These are phyloP conservation scores for Coelomomyces lativittatus DNA, from an alignment of 371 early-diverging fungal genomes.

Conservation along the genomic window DNA sequence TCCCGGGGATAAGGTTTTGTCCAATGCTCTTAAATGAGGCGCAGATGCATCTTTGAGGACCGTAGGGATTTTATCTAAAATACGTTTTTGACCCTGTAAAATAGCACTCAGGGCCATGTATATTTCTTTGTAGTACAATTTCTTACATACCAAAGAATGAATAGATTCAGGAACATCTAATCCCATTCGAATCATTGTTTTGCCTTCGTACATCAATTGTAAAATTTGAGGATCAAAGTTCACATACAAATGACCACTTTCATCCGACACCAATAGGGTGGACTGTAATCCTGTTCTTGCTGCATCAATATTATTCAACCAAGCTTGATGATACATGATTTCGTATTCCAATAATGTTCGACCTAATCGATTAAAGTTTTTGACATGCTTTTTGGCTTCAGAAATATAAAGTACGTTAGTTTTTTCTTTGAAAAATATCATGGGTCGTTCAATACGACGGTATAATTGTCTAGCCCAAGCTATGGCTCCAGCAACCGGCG, in stretches of 20 bases:
- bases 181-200: constrained; percentile 19
- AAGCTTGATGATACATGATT: constrained; percentile 28
- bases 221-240: constrained; percentile 40
- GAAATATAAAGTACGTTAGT: constrained; percentile 19
- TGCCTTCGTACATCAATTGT: constrained; percentile 35
- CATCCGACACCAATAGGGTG: constrained; percentile 25
- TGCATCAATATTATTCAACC: constrained; percentile 30
- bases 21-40: constrained; percentile 34
- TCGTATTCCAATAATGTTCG: constrained; percentile 41
- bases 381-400: constrained; percentile 39
- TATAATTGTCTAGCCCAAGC: constrained; percentile 40
- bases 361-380: constrained; percentile 42
- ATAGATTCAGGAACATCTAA: constrained; percentile 31
- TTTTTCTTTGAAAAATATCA: constrained; percentile 23
- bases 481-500: constrained; percentile 38
- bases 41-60: constrained; percentile 20
- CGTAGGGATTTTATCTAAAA: constrained; percentile 15
- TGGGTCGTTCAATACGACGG: constrained; percentile 31
- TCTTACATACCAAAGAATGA: constrained; percentile 20
- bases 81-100: constrained; percentile 15
- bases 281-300: constrained; percentile 39
- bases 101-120: constrained; percentile 16
- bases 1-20: constrained; percentile 30
- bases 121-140: constrained; percentile 26
- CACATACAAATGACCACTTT: constrained; percentile 28